phyloP scores from a whole-genome alignment of 2,329 filamentous ascomycete species.

The Neofusicoccum sp. region DNA sequence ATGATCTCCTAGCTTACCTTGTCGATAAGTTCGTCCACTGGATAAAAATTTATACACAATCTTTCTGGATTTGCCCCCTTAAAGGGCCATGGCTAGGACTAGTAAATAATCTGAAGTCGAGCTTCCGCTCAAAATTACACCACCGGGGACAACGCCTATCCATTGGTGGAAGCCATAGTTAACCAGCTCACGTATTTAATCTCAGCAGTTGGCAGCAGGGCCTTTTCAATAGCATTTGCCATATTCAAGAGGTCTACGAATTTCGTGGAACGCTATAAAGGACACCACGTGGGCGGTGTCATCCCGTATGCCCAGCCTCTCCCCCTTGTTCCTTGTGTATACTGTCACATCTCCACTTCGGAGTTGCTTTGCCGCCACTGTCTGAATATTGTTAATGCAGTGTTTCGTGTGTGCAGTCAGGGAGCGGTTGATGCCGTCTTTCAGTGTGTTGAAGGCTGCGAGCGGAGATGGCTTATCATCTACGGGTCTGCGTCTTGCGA shows the following conservation, averaged over 20 bases:
- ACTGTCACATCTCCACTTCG: background rate
- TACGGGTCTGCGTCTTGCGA: background rate
- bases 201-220: background rate
- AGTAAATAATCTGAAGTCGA: too few relatives aligned
- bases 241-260: background rate
- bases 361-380: slow-evolving; percentile 5
- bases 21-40: too few relatives aligned
- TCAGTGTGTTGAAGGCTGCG: background rate
- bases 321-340: background rate
- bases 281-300: background rate
- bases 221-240: background rate
- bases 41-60: too few relatives aligned
- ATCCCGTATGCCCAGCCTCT: background rate
- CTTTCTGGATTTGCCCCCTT: too few relatives aligned
- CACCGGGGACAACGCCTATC: too few relatives aligned
- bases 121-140: too few relatives aligned
- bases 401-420: background rate
- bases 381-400: background rate
- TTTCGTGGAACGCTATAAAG: background rate
- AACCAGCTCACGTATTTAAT: background rate
- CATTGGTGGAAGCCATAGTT: background rate
- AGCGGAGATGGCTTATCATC: background rate
- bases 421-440: background rate
- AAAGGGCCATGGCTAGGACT: too few relatives aligned
- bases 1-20: too few relatives aligned